A percentile compares a stretch with the other conserved stretches of the same genome.
Evolutionary conservation across 2,329 filamentous ascomycete species (phyloP).

Genomic region (Hypoxylon sp.): DNA sequence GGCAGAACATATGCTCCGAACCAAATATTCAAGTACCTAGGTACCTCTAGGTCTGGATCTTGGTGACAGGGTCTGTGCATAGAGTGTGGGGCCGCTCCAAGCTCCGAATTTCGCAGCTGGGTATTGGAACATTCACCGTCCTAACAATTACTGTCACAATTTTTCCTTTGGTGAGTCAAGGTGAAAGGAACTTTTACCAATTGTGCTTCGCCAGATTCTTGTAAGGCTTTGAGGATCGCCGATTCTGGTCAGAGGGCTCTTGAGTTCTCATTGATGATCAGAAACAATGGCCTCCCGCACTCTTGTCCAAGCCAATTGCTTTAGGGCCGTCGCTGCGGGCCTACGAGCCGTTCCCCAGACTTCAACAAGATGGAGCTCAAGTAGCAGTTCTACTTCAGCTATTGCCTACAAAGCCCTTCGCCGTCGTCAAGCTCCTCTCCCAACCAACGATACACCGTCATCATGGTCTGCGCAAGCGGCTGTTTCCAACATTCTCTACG

Average conservation of each 20-base stretch:
- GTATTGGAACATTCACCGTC: conserved; percentile 10
- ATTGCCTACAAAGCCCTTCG: conserved; percentile 98
- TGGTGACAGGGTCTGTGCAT: conserved; percentile 2
- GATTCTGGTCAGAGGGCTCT: conserved; percentile 48
- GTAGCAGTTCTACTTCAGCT: conserved; percentile 86
- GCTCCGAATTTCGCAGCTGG: conserved; percentile 48
- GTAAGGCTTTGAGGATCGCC: conserved; percentile 42
- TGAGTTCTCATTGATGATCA: conserved; percentile 48
- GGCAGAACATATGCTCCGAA: conserved; percentile 14
- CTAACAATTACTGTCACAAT: conserved; percentile 27
- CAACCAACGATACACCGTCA: conserved; percentile 80
- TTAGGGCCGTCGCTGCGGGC: conserved; percentile 45
- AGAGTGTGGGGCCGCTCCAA: conserved; percentile 14
- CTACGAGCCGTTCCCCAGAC: conserved; percentile 41
- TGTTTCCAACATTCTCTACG: conserved; percentile 98
- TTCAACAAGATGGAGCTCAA: conserved; percentile 56
- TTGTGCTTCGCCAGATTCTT: conserved; percentile 41
- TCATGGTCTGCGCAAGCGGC: conserved; percentile 93
- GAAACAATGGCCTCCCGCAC: conserved; percentile 52
- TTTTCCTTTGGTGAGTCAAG: conserved; percentile 29
- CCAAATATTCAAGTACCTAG: not conserved
- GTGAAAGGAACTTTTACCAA: conserved; percentile 35
- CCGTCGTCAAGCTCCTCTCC: conserved; percentile 86
- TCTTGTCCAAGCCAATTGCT: conserved; percentile 46
- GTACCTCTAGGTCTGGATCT: conserved; percentile 2